These are phyloP conservation scores for Calonectria multiphialidica DNA, from an alignment of 2,329 filamentous ascomycete species.

Conservation along the genomic window DNA sequence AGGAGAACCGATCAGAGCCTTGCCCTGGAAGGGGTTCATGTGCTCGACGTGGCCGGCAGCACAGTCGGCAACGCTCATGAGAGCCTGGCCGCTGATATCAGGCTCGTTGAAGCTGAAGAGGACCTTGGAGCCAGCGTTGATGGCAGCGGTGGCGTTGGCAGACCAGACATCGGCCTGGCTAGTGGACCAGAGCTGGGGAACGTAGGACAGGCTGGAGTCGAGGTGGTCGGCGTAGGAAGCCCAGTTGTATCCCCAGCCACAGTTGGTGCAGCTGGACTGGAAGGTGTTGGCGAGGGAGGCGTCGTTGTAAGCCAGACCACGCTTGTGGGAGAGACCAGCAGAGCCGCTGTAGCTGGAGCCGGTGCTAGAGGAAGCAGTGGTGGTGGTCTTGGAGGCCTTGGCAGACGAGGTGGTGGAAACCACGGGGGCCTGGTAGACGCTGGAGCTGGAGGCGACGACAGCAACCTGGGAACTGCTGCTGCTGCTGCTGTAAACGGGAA, in stretches of 20 bases:
- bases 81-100: conserved; percentile 70
- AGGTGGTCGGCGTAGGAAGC: conserved; percentile 58
- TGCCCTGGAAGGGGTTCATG: conserved; percentile 67
- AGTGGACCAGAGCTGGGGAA: conserved; percentile 76
- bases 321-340: conserved; percentile 59
- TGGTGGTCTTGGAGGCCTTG: conserved; percentile 23
- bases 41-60: conserved; percentile 65
- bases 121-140: conserved; percentile 65
- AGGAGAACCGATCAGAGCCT: conserved; percentile 68
- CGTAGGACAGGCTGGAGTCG: conserved; percentile 64
- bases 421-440: conserved; percentile 7
- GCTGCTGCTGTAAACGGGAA: conserved; percentile 6
- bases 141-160: conserved; percentile 61
- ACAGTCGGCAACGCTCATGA: conserved; percentile 65
- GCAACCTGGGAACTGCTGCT: conserved; percentile 6
- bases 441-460: background rate
- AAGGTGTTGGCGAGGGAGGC: conserved; percentile 65
- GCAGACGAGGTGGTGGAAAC: background rate
- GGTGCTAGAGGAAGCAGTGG: background rate
- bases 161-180: conserved; percentile 64
- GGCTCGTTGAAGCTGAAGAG: conserved; percentile 81
- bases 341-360: conserved; percentile 24
- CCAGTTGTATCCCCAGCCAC: conserved; percentile 80
- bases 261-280: conserved; percentile 51
- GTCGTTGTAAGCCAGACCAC: conserved; percentile 77